Conservation (phyloP, 768 basidiomycete species). For the Tulasnella sp. region DNA sequence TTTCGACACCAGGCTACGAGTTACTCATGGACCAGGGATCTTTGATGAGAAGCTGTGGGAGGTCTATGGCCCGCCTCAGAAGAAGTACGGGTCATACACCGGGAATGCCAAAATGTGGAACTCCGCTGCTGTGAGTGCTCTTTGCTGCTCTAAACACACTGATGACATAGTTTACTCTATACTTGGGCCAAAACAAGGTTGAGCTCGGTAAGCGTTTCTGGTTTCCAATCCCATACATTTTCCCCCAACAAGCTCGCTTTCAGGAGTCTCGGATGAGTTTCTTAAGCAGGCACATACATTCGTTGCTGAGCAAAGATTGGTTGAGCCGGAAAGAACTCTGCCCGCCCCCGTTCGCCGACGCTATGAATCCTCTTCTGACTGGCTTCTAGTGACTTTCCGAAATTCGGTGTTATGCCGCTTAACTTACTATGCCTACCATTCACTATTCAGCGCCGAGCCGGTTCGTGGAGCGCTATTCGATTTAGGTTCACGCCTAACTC, state of each 20-base stretch:
- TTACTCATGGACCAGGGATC: background rate
- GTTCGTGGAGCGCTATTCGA: background rate
- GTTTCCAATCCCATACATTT: background rate
- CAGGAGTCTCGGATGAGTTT: slow-evolving; percentile 7
- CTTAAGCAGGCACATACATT: background rate
- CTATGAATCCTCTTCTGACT: slow-evolving; percentile 3
- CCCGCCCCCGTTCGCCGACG: slow-evolving; percentile 5
- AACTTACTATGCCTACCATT: background rate
- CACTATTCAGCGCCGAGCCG: background rate
- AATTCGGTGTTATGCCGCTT: background rate
- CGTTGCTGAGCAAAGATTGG: background rate
- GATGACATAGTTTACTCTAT: background rate
- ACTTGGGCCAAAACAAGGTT: background rate
- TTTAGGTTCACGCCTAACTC: background rate
- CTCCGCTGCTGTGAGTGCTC: background rate
- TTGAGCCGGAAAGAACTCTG: background rate
- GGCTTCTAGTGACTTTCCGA: background rate
- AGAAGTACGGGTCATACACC: background rate
- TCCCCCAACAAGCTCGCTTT: background rate
- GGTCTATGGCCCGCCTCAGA: background rate
- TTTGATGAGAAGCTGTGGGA: background rate
- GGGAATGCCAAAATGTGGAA: slow-evolving; percentile 16
- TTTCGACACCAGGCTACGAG: background rate
- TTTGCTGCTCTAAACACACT: background rate
- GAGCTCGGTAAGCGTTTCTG: background rate